Base-by-base conservation (phyloP, 2,329 filamentous ascomycete species). In the Botrytis elliptica region DNA sequence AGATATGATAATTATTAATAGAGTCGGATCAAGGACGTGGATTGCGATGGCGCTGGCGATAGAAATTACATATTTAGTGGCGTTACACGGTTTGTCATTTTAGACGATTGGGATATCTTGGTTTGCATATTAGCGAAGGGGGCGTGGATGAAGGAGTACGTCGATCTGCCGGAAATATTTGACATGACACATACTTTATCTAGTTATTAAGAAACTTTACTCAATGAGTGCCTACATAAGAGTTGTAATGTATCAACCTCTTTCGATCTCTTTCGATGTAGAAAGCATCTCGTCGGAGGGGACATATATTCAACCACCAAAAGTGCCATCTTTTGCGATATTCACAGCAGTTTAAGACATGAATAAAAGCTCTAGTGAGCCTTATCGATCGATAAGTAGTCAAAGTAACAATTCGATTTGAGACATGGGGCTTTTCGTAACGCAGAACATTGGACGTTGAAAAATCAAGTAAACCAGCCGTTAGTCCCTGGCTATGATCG, bases 1-100 rank as follows among this genome's bases (percentile, higher is more conserved):
- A 16, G 22, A n/a, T 55, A 12, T 55, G 60, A 71, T 69, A 36
- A 71, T 62, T 38, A n/a, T 14, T 60, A 46, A 62, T 70, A 18
- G 18, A 14, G 12, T 36, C 18, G 29, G 9, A 62, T 18, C 18
- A 10, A 33, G 36, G 16, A 29, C 10, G 25, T 40, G 25, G 9
- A 68, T 16, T 3, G 29, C 29, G 42, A 49, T 33, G 69, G 59
- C 42, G 69, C 44, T 42, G 42, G 42, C 14, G 25, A 29, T 25
- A 44, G 44, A n/a, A 65, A 40, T n/a, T 64, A 42, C 57, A 65
- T 40, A 44, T 29, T 29, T 12, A 49, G 22, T 40, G 29, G 57
- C 40, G 69, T 65, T 65, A 29, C 25, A 42, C 29, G 4, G 49
- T 40, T 8, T 49, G 12, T 66, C 18, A 9, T 57, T 68, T 22